Evolutionary conservation across 2,329 filamentous ascomycete species (phyloP), one percentile per base, ranked within the genome.

Genomic region (Tricladium varicosporioides): DNA sequence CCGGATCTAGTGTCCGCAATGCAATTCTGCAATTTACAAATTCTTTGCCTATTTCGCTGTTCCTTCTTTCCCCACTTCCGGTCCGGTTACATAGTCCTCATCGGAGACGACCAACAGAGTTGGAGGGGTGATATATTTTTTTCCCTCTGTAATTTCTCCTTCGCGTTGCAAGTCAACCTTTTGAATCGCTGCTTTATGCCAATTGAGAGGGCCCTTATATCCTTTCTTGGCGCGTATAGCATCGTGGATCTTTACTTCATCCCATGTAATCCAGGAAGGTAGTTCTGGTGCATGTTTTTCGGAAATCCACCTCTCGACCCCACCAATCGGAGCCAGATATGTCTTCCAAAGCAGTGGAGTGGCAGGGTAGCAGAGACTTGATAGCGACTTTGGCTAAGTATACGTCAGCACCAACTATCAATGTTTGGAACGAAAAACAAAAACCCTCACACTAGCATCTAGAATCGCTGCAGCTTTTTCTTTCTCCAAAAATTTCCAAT

Each of bases 401-500:
- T 53, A 11, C 3, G 15, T 46, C 15, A 46, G 22, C 14, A 5
- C 2, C 11, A 18, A 10, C 7, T 8, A 18, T 36, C 8, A 15
- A 33, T 10, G 32, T 33, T 1, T 45, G 9, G 36, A 19, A 10
- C 10, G 2, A 32, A 13, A n/a, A 46, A 44, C 4, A n/a, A 46
- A 44, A 7, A 4, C 22, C 7, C 27, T 2, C 19, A 50, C 53
- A 18, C 49, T 42, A 19, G 5, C 33, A 18, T 54, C 36, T 1
- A 48, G 16, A 43, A 58, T 44, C 15, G 48, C 45, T n/a, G 44
- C 54, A 5, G 61, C 58, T 42, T 57, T 54, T 14, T 56, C 52
- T n/a, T 51, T 54, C n/a, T 58, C 48, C 13, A 63, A 61, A 4
- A 61, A 56, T n/a, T 56, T 42, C 56, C 52, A 56, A 42, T 63